Percentiles rank a stretch among this genome's conserved stretches.
These are phyloP conservation scores for Paracorniculantispora psalliotae DNA, from an alignment of 2,329 filamentous ascomycete genomes.

Conservation along the genomic window DNA sequence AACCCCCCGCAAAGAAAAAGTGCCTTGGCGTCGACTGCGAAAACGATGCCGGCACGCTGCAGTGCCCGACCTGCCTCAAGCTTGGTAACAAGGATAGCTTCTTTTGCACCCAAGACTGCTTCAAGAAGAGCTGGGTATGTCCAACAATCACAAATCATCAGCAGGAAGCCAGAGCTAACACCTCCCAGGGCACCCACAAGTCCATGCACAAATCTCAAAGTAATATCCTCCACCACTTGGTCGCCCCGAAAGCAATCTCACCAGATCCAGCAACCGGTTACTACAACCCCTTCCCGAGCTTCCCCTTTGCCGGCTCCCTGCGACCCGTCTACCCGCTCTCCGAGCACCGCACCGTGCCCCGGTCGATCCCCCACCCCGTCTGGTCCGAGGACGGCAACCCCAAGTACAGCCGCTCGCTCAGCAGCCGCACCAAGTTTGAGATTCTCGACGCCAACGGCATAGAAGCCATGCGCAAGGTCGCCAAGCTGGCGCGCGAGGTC, in stretches of 20 bases:
- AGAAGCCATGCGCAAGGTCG: conserved; percentile 90
- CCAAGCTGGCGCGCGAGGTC: conserved; percentile 80
- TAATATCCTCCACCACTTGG: conserved; percentile 67
- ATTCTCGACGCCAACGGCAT: conserved; percentile 75
- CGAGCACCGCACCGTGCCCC: conserved; percentile 65
- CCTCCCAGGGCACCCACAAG: conserved; percentile 70
- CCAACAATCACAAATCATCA: not conserved
- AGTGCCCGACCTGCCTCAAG: conserved; percentile 95
- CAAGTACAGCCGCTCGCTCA: conserved; percentile 53
- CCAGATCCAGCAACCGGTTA: conserved; percentile 83
- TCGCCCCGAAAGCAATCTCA: conserved; percentile 79
- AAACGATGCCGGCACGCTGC: conserved; percentile 78
- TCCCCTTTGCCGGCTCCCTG: conserved; percentile 72
- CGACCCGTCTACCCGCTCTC: conserved; percentile 87
- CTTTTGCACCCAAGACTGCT: conserved; percentile 98
- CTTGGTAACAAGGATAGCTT: conserved; percentile 81
- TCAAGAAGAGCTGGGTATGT: conserved; percentile 95
- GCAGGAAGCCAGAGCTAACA: conserved; percentile 7
- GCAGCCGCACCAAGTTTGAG: conserved; percentile 74
- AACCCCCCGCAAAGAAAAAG: conserved; percentile 55
- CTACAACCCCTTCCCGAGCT: conserved; percentile 90
- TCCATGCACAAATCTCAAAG: conserved; percentile 63
- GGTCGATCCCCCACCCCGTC: conserved; percentile 76
- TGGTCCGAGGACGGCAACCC: conserved; percentile 82
- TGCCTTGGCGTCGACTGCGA: conserved; percentile 80